These are phyloP conservation scores for Monosporascus sp. DNA, from an alignment of 2,329 filamentous ascomycete genomes.

Conservation along the genomic window DNA sequence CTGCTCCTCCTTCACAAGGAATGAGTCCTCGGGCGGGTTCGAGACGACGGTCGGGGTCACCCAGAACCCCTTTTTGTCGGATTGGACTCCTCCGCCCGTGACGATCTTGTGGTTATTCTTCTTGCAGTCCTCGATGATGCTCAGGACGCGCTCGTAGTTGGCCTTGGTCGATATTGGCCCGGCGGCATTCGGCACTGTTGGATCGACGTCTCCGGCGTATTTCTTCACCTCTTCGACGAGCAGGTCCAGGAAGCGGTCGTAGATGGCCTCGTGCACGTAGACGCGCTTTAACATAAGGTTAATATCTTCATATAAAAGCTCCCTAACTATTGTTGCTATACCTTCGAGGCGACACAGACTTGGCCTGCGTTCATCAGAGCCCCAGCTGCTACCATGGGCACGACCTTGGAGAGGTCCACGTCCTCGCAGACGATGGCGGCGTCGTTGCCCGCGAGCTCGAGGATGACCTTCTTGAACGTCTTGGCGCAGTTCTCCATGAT, in stretches of 20 bases:
- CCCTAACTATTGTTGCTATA: too few species aligned
- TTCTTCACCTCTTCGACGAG: constrained; percentile 40
- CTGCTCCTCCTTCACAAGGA: constrained; percentile 54
- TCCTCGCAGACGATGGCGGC: constrained; percentile 48
- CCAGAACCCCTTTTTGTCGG: constrained; percentile 46
- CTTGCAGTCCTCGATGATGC: constrained; percentile 50
- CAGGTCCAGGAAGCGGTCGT: constrained; percentile 45
- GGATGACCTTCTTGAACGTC: constrained; percentile 48
- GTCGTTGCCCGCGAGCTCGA: constrained; percentile 52
- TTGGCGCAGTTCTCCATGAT: constrained; percentile 44
- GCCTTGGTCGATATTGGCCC: constrained; percentile 60
- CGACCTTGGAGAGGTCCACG: constrained; percentile 41
- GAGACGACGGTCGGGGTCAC: constrained; percentile 54
- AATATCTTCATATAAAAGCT: too few species aligned
- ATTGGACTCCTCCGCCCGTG: constrained; percentile 37
- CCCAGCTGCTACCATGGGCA: constrained; percentile 38
- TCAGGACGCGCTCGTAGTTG: constrained; percentile 57
- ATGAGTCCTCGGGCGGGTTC: constrained; percentile 49
- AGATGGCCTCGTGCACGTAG: constrained; percentile 56
- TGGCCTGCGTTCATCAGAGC: constrained; percentile 50
- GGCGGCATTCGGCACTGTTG: constrained; percentile 32
- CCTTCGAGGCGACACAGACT: constrained; percentile 47
- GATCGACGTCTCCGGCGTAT: constrained; percentile 32
- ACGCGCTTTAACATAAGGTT: constrained; percentile 35
- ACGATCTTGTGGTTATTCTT: constrained; percentile 48